Evolutionary conservation across 495 filamentous ascomycete genomes (phyloP), one percentile per base, ranked within the genome.

Genomic region (Massariosphaeria phaeospora): DNA sequence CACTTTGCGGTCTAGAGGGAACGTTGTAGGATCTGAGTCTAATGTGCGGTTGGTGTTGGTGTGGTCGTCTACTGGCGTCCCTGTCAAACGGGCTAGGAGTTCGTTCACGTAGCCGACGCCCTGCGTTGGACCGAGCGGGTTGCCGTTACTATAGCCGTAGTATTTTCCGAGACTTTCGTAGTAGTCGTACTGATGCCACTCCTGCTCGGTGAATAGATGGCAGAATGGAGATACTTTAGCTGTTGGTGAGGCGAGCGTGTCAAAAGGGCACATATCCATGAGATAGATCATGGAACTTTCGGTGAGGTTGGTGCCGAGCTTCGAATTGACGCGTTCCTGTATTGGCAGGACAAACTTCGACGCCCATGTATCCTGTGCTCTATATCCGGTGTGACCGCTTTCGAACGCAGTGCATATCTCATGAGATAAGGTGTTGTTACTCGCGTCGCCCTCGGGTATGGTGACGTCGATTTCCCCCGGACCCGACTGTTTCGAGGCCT

Each of bases 251-350:
- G 85, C 79, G 6, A 94, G 79, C 0, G 86, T 89, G 52, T 84
- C 76, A 66, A 89, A 95, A 0, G 89, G 79, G 65, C 89, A 95
- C 31, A 95, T 70, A 63, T 94, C 89, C 86, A 95, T 91, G 13
- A 95, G 66, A 24, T 72, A 72, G 58, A 87, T 73, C 6, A 81
- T 76, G 10, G 89, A 78, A n/a, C 67, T 35, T 7, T 67, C 55
- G 0, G 77, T 73, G 21, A 95, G 68, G 18, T 79, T 78, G 0
- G 78, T 77, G 2, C 82, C 80, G 0, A 95, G 73, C 34, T 79
- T 70, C 10, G 62, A 41, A 59, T 86, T 84, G 27, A 94, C 66
- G 8, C 87, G 79, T 1, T 71, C 60, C 0, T 73, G 74, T 47
- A 94, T 85, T 2, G 79, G 62, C 0, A 82, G 78, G 0, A 76